phyloP scores from a whole-genome alignment of 495 filamentous ascomycete species.

The Hypoxylon subgilvum region DNA sequence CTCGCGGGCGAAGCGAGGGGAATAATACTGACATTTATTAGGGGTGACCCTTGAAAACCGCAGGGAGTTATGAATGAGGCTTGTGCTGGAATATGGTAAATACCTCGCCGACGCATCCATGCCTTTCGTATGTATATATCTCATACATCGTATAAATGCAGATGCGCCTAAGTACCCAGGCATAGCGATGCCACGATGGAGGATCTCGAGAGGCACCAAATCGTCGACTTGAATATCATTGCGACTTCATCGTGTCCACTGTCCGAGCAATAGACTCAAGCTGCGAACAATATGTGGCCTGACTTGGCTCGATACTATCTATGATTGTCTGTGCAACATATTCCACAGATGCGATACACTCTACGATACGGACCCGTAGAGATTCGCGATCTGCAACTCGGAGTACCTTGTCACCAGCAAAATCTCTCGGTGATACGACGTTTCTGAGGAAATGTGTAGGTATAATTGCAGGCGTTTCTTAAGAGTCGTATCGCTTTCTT shows the following conservation, averaged over 20 bases:
- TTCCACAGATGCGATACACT: slow-evolving; percentile 22
- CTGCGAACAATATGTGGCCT: slow-evolving; percentile 28
- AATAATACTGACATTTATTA: slow-evolving; percentile 10
- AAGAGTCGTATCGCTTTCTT: slow-evolving; percentile 27
- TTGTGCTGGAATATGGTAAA: slow-evolving; percentile 12
- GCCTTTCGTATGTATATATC: slow-evolving; percentile 3
- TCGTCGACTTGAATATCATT: neutral
- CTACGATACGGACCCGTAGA: no score
- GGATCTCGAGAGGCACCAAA: neutral
- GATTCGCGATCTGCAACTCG: slow-evolving; percentile 11
- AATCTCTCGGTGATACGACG: slow-evolving; percentile 4
- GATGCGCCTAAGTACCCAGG: no score
- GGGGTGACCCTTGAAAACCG: slow-evolving; percentile 15
- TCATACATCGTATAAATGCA: neutral
- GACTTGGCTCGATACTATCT: slow-evolving; percentile 14
- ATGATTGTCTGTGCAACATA: slow-evolving; percentile 15
- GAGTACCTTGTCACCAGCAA: neutral
- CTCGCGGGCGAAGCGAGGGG: slow-evolving; percentile 22
- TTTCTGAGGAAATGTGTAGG: slow-evolving; percentile 1
- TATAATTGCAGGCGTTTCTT: slow-evolving; percentile 16
- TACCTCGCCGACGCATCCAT: neutral
- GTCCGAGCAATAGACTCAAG: slow-evolving; percentile 28
- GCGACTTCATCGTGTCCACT: no score
- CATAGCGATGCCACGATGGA: slow-evolving; percentile 5
- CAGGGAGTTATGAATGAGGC: slow-evolving; percentile 25